Evolutionary conservation across 2,329 filamentous ascomycete species (phyloP), one percentile per base, ranked within the genome.

Genomic region (Penicillium sp.): DNA sequence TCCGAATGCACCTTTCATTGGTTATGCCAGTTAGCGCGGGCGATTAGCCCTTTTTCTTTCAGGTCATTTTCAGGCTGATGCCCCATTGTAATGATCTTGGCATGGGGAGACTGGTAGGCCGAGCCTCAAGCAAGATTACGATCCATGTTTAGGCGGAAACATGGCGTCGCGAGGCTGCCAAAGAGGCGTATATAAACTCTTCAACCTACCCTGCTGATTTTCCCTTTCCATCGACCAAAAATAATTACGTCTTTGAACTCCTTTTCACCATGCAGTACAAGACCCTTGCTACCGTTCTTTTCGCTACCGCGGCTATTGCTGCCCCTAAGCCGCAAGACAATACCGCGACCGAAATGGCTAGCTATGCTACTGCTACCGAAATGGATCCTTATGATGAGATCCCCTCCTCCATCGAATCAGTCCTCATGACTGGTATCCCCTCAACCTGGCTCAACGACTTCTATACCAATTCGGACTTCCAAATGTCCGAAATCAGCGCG

Each of bases 401-500:
- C 27, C 63, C 64, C 26, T 53, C 13, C 54, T 64, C 66, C 21
- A 64, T 72, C 45, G 39, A 69, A 25, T 48, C 57, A 1, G 60
- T 67, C 16, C 46, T 72, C 44, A 64, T 58, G 47, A 70, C 70
- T 11, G 68, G 65, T 21, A 58, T 71, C 14, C 70, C 70, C 21
- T 50, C 56, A 3, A 50, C 45, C 21, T 61, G 52, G 50, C 37
- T n/a, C 1, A 33, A 53, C 16, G 60, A 60, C 19, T 67, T 62
- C 26, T 60, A 62, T 26, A 45, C 44, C 8, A 53, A 70, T 42
- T 58, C 62, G 1, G 31, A 53, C 11, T 53, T 50, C 31, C 50
- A 49, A 51, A 27, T 47, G 50, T 55, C 65, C 29, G 46, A 68
- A n/a, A 43, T 61, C 21, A 63, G 55, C 49, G 64, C 53, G 57